Percentiles rank a stretch among this genome's conserved stretches.
Evolutionary conservation across 73 alveolate species (phyloP).

Genomic region (Uronychia binucleata): DNA sequence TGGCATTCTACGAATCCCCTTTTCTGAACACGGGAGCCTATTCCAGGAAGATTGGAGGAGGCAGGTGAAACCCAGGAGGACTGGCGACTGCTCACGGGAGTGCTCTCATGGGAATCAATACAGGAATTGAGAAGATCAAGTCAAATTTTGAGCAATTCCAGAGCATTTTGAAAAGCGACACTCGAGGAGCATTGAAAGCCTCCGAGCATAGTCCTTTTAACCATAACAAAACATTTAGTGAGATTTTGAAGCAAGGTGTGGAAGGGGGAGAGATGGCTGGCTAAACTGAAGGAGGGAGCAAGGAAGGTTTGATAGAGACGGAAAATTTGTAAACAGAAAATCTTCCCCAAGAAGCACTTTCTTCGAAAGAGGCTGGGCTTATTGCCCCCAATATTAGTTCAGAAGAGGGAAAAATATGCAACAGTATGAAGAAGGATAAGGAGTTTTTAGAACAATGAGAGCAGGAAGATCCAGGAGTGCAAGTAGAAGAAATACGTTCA

Average conservation of each 20-base stretch:
- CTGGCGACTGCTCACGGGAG: background rate
- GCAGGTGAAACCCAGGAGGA: background rate
- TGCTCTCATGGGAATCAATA: background rate
- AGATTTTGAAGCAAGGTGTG: background rate
- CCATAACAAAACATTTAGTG: no score
- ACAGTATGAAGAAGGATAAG: background rate
- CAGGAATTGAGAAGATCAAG: background rate
- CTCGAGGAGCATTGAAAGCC: background rate
- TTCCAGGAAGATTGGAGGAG: background rate
- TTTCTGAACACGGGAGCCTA: no score
- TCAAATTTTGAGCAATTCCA: background rate
- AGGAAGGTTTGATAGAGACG: background rate
- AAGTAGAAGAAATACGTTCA: background rate
- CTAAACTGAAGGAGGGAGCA: background rate
- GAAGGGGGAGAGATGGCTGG: no score
- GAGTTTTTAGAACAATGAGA: background rate
- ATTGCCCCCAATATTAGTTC: background rate
- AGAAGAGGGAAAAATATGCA: no score
- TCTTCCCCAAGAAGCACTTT: background rate
- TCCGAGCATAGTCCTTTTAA: no score
- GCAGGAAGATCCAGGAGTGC: background rate
- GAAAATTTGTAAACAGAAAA: background rate
- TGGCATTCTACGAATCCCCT: background rate
- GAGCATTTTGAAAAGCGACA: background rate
- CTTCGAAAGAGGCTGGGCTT: background rate